Evolutionary conservation across 2,329 filamentous ascomycete genomes (phyloP).

Genomic region (Phoma herbarum): DNA sequence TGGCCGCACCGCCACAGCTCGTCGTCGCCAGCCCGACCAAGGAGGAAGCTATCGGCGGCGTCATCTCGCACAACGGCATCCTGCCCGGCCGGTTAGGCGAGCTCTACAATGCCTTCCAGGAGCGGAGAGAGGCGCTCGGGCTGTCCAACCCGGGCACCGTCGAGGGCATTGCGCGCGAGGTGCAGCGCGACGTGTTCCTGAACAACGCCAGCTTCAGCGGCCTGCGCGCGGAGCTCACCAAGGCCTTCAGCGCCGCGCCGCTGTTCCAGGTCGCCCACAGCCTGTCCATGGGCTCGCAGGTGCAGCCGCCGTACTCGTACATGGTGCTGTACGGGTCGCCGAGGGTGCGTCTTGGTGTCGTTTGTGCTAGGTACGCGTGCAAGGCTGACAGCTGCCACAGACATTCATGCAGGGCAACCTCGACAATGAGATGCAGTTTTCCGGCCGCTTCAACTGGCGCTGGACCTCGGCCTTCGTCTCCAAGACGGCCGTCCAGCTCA

Average conservation of each 20-base stretch:
- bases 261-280: conserved; percentile 98
- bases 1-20: conserved; percentile 27
- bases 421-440: conserved; percentile 89
- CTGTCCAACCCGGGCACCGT: conserved; percentile 92
- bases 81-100: conserved; percentile 71
- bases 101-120: conserved; percentile 81
- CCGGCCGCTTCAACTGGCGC: conserved; percentile 90
- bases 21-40: conserved; percentile 47
- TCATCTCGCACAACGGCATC: conserved; percentile 80
- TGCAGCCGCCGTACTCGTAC: conserved; percentile 93
- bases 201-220: conserved; percentile 98
- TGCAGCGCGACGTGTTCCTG: conserved; percentile 94
- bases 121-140: conserved; percentile 86
- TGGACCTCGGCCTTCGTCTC: conserved; percentile 82
- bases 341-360: conserved; percentile 69
- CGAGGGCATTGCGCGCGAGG: conserved; percentile 88
- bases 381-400: conserved; percentile 56
- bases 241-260: conserved; percentile 91
- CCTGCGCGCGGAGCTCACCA: conserved; percentile 94
- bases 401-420: conserved; percentile 95
- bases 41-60: conserved; percentile 59
- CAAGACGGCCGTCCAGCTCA: conserved; percentile 88
- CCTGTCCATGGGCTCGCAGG: conserved; percentile 89
- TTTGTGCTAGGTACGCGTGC: background rate
- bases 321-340: conserved; percentile 92